A percentile compares a stretch with the other conserved stretches of the same genome.
These are phyloP conservation scores for Tylopilus orsonianus DNA, from an alignment of 1,284 basidiomycete species.

Conservation along the genomic window DNA sequence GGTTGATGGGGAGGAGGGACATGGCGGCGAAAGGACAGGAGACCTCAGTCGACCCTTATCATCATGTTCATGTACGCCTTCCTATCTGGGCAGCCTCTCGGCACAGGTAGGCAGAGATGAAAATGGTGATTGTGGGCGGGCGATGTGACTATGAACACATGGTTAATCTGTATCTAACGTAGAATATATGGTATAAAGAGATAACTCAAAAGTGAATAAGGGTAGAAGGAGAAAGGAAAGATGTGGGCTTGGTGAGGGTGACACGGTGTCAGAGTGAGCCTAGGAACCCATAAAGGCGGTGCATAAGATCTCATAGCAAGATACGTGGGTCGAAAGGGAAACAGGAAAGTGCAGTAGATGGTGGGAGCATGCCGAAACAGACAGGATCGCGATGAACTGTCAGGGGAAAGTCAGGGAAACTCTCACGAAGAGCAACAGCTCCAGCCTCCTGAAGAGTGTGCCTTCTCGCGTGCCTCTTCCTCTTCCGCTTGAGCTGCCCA, in stretches of 20 bases:
- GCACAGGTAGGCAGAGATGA: background rate
- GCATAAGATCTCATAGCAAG: conserved; percentile 32
- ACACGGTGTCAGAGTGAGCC: conserved; percentile 23
- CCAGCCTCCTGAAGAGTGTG: conserved; percentile 54
- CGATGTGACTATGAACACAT: conserved; percentile 37
- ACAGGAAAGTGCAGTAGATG: conserved; percentile 15
- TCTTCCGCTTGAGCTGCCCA: conserved; percentile 80
- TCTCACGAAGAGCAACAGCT: conserved; percentile 58
- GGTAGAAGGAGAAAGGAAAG: conserved; percentile 28
- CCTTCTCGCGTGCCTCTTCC: conserved; percentile 73
- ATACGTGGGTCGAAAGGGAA: conserved; percentile 14
- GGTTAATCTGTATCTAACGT: conserved; percentile 38
- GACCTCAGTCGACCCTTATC: conserved; percentile 6
- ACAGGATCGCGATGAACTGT: conserved; percentile 6
- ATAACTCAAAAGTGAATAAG: conserved; percentile 38
- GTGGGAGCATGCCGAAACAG: conserved; percentile 17
- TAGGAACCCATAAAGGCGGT: conserved; percentile 22
- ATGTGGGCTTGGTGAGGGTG: conserved; percentile 18
- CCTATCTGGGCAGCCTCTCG: conserved; percentile 30
- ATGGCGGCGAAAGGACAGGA: conserved; percentile 38
- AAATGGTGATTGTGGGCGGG: conserved; percentile 11
- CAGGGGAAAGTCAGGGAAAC: conserved; percentile 1
- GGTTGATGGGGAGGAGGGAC: conserved; percentile 50
- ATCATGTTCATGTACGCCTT: conserved; percentile 9
- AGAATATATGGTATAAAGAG: conserved; percentile 41